phyloP scores from a whole-genome alignment of 2,329 filamentous ascomycete species.

The Scedosporium boydii region DNA sequence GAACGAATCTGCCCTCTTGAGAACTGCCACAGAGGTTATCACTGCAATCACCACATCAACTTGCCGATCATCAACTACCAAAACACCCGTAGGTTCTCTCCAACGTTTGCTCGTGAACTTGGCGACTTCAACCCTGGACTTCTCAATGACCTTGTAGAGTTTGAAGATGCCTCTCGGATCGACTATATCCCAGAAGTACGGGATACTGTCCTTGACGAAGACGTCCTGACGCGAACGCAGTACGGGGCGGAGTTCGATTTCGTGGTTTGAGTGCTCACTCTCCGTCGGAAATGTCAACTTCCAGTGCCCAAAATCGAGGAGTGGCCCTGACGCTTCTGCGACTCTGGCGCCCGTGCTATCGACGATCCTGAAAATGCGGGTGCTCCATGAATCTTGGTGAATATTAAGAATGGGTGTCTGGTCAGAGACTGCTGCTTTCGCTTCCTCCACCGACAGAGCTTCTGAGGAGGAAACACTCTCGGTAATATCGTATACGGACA shows the following conservation, averaged over 20 bases:
- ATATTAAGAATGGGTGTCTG: not conserved
- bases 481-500: not conserved
- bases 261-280: not conserved
- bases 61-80: not conserved
- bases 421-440: not conserved
- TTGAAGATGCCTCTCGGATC: not conserved
- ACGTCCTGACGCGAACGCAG: not conserved
- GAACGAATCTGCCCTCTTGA: not conserved
- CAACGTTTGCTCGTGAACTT: not conserved
- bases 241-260: not conserved
- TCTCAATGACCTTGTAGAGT: not conserved
- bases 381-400: not conserved
- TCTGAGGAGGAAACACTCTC: not conserved
- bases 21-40: not conserved
- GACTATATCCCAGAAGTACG: not conserved
- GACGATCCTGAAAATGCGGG: not conserved
- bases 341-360: not conserved
- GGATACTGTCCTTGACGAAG: not conserved
- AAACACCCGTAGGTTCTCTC: not conserved
- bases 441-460: not conserved
- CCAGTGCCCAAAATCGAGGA: not conserved
- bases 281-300: not conserved
- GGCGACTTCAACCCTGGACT: not conserved
- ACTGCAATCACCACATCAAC: not conserved
- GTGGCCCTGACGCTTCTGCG: not conserved